phyloP scores from a whole-genome alignment of 805 yeast genomes.

The Yarrowia bubula region DNA sequence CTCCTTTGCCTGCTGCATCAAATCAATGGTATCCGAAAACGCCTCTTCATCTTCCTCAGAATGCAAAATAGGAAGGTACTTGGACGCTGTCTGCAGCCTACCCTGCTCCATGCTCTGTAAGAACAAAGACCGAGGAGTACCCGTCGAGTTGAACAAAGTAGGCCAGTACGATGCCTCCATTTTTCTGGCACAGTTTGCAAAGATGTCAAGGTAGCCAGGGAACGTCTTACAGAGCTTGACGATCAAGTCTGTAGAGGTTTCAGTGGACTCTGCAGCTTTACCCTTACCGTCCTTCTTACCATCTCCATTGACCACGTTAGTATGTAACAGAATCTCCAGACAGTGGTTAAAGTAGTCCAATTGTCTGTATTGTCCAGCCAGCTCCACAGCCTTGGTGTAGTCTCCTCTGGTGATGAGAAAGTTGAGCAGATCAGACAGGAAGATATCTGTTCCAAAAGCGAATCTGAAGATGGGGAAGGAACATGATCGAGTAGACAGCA shows the following conservation, averaged over 20 bases:
- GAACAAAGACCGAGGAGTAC: constrained; percentile 41
- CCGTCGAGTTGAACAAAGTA: constrained; percentile 41
- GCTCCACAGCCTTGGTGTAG: constrained; percentile 31
- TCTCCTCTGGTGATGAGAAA: constrained; percentile 33
- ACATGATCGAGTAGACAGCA: constrained; percentile 39
- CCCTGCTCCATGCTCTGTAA: constrained; percentile 39
- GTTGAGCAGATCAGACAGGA: constrained; percentile 38
- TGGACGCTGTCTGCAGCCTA: constrained; percentile 44
- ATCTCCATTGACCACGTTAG: constrained; percentile 27
- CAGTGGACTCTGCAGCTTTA: neutral
- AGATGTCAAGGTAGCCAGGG: constrained; percentile 41
- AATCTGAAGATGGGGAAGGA: constrained; percentile 38
- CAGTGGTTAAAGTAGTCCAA: constrained; percentile 45
- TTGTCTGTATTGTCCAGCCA: constrained; percentile 37
- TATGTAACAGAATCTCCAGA: constrained; percentile 43
- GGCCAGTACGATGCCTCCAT: constrained; percentile 58
- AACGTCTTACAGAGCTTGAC: constrained; percentile 38
- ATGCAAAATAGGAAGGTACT: constrained; percentile 44
- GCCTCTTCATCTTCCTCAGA: constrained; percentile 36
- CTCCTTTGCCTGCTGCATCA: constrained; percentile 40
- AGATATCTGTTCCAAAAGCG: constrained; percentile 38
- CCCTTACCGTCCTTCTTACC: constrained; percentile 5
- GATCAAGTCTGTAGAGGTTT: constrained; percentile 31
- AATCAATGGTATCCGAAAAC: constrained; percentile 35
- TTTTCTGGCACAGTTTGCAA: constrained; percentile 54